Conservation (phyloP, 2,329 filamentous ascomycete genomes). For the Fusarium papillatum region DNA sequence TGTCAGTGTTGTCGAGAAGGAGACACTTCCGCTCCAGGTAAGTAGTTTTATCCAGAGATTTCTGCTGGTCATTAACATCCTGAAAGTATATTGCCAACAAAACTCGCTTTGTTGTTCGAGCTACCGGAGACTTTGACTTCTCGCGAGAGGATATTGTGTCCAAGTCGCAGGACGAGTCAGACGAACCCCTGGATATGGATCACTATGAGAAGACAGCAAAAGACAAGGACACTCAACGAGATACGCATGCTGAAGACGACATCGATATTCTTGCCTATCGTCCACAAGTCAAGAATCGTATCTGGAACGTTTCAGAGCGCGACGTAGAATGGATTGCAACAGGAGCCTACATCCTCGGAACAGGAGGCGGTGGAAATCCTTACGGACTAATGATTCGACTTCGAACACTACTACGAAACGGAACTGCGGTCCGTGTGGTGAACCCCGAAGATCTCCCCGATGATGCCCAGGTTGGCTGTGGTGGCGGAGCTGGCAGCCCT, state of each 20-base stretch:
- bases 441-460: slow-evolving; percentile 63
- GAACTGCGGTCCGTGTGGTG: slow-evolving; percentile 65
- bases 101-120: slow-evolving; percentile 69
- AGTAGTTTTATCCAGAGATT: slow-evolving; percentile 3
- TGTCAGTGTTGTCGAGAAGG: slow-evolving; percentile 64
- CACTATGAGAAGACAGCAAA: slow-evolving; percentile 35
- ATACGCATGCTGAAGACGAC: slow-evolving; percentile 29
- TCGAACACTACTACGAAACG: slow-evolving; percentile 62
- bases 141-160: slow-evolving; percentile 14
- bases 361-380: slow-evolving; percentile 70
- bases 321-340: slow-evolving; percentile 69
- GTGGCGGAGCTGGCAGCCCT: slow-evolving; percentile 70
- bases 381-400: slow-evolving; percentile 66
- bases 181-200: slow-evolving; percentile 30
- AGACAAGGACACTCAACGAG: not conserved
- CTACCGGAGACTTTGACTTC: slow-evolving; percentile 70
- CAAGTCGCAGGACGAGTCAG: slow-evolving; percentile 6
- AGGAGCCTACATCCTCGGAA: slow-evolving; percentile 73
- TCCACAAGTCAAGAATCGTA: slow-evolving; percentile 62
- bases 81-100: slow-evolving; percentile 64
- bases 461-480: slow-evolving; percentile 66
- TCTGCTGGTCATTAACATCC: slow-evolving; percentile 9
- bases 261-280: slow-evolving; percentile 58
- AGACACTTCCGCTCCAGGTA: slow-evolving; percentile 66
- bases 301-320: slow-evolving; percentile 70